Evolutionary conservation across 352 stramenopile genomes (phyloP).

Genomic region (Pythium periplocum): DNA sequence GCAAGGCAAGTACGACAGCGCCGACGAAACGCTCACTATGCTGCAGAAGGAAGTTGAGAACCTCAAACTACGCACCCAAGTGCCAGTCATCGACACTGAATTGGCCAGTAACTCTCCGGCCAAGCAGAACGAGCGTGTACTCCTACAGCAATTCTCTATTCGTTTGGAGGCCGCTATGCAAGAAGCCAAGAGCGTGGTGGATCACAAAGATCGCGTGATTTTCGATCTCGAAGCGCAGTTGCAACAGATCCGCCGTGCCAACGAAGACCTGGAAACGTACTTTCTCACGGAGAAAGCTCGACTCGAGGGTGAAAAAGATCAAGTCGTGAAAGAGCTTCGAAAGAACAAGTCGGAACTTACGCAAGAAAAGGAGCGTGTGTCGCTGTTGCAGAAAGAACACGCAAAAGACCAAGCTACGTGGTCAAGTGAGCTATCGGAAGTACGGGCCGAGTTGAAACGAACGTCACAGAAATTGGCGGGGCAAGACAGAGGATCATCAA

Average conservation of each 20-base stretch:
- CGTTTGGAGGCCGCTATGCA: slow-evolving; percentile 57
- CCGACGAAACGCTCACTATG: slow-evolving; percentile 32
- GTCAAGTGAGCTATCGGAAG: too few species aligned
- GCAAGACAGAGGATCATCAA: too few species aligned
- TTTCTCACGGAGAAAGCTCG: slow-evolving; percentile 1
- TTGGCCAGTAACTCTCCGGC: slow-evolving; percentile 3
- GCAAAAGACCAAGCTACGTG: too few species aligned
- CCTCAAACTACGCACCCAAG: slow-evolving; percentile 22
- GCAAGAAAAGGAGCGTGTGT: too few species aligned
- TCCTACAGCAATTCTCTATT: slow-evolving; percentile 52
- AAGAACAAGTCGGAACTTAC: too few species aligned
- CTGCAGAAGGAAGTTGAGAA: slow-evolving; percentile 39
- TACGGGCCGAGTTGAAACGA: too few species aligned
- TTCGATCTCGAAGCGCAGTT: slow-evolving; percentile 36
- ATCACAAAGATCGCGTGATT: slow-evolving; percentile 61
- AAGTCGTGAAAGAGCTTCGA: too few species aligned
- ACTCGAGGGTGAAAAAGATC: neutral
- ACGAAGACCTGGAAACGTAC: slow-evolving; percentile 8
- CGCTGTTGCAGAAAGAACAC: too few species aligned
- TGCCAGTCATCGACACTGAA: neutral
- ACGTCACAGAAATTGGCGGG: too few species aligned
- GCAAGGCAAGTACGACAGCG: slow-evolving; percentile 35
- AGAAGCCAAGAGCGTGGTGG: slow-evolving; percentile 64
- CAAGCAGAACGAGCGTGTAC: slow-evolving; percentile 22
- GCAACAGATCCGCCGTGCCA: slow-evolving; percentile 19